These are phyloP conservation scores for Taphrina deformans DNA, from an alignment of 1,139 yeast species.

Conservation along the genomic window DNA sequence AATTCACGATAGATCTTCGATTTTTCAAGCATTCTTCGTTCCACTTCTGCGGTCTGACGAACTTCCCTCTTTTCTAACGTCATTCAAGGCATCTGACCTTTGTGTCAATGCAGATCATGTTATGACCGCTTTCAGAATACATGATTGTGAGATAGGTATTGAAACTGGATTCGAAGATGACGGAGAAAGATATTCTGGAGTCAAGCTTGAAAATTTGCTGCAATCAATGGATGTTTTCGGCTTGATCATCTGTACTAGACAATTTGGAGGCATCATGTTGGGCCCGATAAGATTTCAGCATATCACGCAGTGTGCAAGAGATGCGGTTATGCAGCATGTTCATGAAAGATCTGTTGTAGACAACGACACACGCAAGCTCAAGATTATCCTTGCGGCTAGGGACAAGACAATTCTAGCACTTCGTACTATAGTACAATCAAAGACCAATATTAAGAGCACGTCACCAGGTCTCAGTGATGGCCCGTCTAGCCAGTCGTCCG, in stretches of 20 bases:
- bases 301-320: constrained; percentile 28
- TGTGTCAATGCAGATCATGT: constrained; percentile 15
- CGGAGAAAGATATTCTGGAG: constrained; percentile 34
- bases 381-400: constrained; percentile 4
- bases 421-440: constrained; percentile 41
- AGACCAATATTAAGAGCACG: neutral
- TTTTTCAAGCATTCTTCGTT: constrained; percentile 13
- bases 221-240: constrained; percentile 17
- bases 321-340: constrained; percentile 24
- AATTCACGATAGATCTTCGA: constrained; percentile 22
- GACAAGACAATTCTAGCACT: constrained; percentile 26
- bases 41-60: neutral
- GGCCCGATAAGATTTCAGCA: constrained; percentile 36
- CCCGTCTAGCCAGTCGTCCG: neutral
- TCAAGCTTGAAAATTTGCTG: constrained; percentile 21
- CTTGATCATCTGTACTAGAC: constrained; percentile 23
- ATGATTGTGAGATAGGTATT: neutral
- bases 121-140: constrained; percentile 14
- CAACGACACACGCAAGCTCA: neutral
- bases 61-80: neutral
- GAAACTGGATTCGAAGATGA: constrained; percentile 31
- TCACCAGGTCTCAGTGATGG: neutral
- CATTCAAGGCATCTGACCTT: neutral
- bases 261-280: constrained; percentile 34
- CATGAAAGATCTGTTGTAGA: constrained; percentile 1